Evolutionary conservation across 2,329 filamentous ascomycete species (phyloP), one percentile per base, ranked within the genome.

Genomic region (Beauveria pseudobassiana): DNA sequence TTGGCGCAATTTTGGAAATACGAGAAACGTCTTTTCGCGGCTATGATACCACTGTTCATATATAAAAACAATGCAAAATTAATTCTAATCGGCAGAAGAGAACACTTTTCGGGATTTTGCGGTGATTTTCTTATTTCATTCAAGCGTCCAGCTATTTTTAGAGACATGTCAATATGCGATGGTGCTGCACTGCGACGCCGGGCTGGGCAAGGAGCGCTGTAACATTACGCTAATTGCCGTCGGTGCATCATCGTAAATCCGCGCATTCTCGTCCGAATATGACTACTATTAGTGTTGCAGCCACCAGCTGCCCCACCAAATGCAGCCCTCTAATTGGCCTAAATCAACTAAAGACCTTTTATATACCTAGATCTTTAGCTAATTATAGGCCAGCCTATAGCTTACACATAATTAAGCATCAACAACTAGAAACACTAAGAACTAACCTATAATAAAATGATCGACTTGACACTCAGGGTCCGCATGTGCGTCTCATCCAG

Each of bases 41-140:
- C 54, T 24, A 58, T 58, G 55, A 58, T 58, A 58, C 55, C 55
- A 58, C 40, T 58, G 43, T 58, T 10, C 8, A 48, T 58, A 58
- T 49, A 58, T 16, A 34, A 38, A 50, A 18, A 42, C 16, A 56
- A 46, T 30, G 10, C 38, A 55, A 28, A 3, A 20, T 45, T 45
- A 28, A 56, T 34, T 56, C 22, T 56, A 56, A 30, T 56, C 24
- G 18, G 10, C 24, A 9, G 20, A 28, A 9, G 22, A 16, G 24
- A 28, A 16, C 10, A 9, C 8, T 10, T 4, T 14, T 8, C 14
- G 5, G 14, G 46, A 22, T 9, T 24, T 26, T 24, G 14, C 22
- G 18, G 22, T 20, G 10, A 10, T 14, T 16, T 38, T 14, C 9
- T 4, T 22, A 22, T 14, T 9, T 26, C n/a, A 12, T 43, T 22